phyloP scores from a whole-genome alignment of 192 early-diverging fungal species.

The Obelidium mucronatum region DNA sequence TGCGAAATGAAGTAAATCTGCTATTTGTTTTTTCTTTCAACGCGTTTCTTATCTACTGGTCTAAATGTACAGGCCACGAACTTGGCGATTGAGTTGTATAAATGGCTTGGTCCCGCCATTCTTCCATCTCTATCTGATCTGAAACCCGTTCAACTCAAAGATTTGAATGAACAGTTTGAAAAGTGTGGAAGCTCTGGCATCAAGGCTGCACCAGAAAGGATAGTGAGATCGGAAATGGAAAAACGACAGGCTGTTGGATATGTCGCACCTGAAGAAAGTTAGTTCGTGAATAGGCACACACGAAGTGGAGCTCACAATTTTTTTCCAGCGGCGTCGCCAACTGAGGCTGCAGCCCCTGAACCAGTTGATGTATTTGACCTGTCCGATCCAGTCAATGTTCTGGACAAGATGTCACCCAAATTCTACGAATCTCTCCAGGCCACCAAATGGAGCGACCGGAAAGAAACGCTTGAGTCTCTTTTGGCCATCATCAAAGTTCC shows the following conservation, averaged over 20 bases:
- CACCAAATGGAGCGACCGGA: slow-evolving; percentile 97
- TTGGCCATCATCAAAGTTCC: slow-evolving; percentile 73
- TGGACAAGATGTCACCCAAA: slow-evolving; percentile 81
- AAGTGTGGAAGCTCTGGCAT: slow-evolving; percentile 53
- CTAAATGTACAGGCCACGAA: slow-evolving; percentile 59
- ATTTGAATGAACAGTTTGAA: slow-evolving; percentile 86
- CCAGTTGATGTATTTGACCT: slow-evolving; percentile 82
- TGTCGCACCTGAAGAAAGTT: slow-evolving; percentile 28
- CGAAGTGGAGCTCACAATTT: not conserved
- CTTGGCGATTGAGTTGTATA: slow-evolving; percentile 87
- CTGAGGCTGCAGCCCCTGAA: slow-evolving; percentile 59
- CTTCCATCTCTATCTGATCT: slow-evolving; percentile 78
- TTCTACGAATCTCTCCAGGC: slow-evolving; percentile 80
- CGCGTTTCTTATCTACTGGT: slow-evolving; percentile 31
- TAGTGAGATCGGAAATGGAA: slow-evolving; percentile 84
- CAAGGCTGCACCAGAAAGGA: slow-evolving; percentile 67
- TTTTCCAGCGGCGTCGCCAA: slow-evolving; percentile 46
- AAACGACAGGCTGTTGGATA: slow-evolving; percentile 33
- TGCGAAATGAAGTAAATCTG: slow-evolving; percentile 79
- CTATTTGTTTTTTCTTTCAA: slow-evolving; percentile 16
- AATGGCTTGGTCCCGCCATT: slow-evolving; percentile 90
- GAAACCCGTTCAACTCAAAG: slow-evolving; percentile 91
- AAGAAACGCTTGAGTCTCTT: slow-evolving; percentile 85
- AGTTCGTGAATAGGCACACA: no score
- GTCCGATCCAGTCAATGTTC: slow-evolving; percentile 90